Conservation (phyloP, 306 rosid genomes). For the Vigna reflexopilosa region DNA sequence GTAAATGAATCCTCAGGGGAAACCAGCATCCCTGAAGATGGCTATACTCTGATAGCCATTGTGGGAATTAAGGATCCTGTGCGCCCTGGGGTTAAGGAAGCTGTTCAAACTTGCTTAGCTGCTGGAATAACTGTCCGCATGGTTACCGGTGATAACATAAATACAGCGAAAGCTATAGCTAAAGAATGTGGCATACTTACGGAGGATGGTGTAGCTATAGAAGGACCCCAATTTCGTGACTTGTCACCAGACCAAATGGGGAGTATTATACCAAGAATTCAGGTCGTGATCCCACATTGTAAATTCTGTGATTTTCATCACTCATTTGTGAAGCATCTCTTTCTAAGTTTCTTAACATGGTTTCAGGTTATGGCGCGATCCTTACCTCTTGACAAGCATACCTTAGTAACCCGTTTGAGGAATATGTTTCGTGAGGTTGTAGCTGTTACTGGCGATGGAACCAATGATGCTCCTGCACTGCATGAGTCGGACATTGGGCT, state of each 20-base stretch:
- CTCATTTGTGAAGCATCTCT: conserved; percentile 3
- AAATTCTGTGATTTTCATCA: conserved; percentile 31
- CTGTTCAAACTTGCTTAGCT: conserved; percentile 79
- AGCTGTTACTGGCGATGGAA: conserved; percentile 98
- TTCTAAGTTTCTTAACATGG: conserved; percentile 48
- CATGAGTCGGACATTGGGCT: conserved; percentile 94
- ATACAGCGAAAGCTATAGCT: conserved; percentile 91
- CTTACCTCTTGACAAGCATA: conserved; percentile 80
- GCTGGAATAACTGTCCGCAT: conserved; percentile 92
- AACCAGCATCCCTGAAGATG: conserved; percentile 58
- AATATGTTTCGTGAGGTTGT: conserved; percentile 78
- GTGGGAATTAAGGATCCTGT: conserved; percentile 97
- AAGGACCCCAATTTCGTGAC: conserved; percentile 73
- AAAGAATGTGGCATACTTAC: conserved; percentile 94
- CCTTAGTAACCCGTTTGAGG: conserved; percentile 71
- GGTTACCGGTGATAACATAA: conserved; percentile 95
- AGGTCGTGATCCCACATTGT: conserved; percentile 58
- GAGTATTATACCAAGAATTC: conserved; percentile 71
- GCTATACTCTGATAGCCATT: conserved; percentile 77
- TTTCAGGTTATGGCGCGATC: conserved; percentile 94
- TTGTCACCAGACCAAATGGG: conserved; percentile 65
- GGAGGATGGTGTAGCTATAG: conserved; percentile 74
- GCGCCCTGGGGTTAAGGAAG: conserved; percentile 85
- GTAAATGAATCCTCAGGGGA: conserved; percentile 47
- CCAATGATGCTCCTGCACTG: conserved; percentile 96